These are phyloP conservation scores for Dicorynia guianensis DNA, from an alignment of 306 rosid species.

Conservation along the genomic window DNA sequence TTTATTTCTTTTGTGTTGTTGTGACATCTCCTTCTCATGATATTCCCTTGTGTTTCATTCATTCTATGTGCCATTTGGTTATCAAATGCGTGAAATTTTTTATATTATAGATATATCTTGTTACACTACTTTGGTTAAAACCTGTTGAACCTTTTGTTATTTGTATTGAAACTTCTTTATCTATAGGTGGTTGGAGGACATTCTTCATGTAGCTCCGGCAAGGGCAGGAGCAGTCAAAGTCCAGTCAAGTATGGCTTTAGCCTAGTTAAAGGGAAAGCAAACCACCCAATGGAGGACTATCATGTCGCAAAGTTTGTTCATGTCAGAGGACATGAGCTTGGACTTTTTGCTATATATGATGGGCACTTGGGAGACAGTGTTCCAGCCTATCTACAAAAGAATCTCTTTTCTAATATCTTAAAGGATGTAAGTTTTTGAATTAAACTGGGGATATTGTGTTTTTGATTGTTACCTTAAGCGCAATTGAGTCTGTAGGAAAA, in stretches of 20 bases:
- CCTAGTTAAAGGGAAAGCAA: slow-evolving; percentile 95
- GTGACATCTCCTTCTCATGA: neutral
- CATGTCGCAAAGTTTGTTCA: slow-evolving; percentile 78
- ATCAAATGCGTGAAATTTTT: neutral
- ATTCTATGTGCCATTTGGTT: neutral
- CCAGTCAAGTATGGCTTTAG: slow-evolving; percentile 83
- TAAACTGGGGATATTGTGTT: slow-evolving; percentile 28
- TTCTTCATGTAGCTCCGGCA: slow-evolving; percentile 80
- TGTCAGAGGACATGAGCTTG: slow-evolving; percentile 64
- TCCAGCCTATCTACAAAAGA: slow-evolving; percentile 78
- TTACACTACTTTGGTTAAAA: slow-evolving; percentile 19
- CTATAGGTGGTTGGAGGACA: slow-evolving; percentile 72
- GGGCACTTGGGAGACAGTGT: slow-evolving; percentile 90
- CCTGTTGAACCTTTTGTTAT: slow-evolving; percentile 11
- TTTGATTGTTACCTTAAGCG: neutral
- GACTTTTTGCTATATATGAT: slow-evolving; percentile 85
- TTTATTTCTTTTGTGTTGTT: slow-evolving; percentile 24
- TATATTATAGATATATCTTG: neutral
- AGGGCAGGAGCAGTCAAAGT: slow-evolving; percentile 74
- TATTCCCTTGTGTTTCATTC: neutral
- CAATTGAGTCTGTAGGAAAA: slow-evolving; percentile 20
- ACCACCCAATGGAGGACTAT: slow-evolving; percentile 94
- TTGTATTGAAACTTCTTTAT: slow-evolving; percentile 32
- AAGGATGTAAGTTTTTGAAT: slow-evolving; percentile 72
- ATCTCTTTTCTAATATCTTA: slow-evolving; percentile 80